Evolutionary conservation across 352 stramenopile genomes (phyloP).

Genomic region (Pseudoperonospora humuli): DNA sequence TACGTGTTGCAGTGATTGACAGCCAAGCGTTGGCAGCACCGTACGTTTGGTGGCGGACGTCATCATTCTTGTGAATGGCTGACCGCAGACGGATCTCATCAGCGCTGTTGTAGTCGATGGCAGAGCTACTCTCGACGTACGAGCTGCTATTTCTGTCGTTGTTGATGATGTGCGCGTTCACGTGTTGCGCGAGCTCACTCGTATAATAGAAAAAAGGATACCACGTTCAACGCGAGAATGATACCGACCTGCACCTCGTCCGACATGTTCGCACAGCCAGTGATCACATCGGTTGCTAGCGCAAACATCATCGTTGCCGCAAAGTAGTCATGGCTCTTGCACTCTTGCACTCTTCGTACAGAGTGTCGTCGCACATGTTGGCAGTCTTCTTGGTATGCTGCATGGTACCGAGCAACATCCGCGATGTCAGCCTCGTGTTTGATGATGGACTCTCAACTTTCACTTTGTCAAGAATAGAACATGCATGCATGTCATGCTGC

Average conservation of each 20-base stretch:
- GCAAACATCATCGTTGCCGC: constrained; percentile 70
- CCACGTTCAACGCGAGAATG: constrained; percentile 44
- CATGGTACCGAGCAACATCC: constrained; percentile 67
- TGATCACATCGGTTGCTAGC: constrained; percentile 49
- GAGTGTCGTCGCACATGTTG: constrained; percentile 67
- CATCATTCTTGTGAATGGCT: constrained; percentile 39
- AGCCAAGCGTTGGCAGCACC: constrained; percentile 27
- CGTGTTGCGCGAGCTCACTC: too few relatives aligned
- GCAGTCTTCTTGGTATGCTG: constrained; percentile 78
- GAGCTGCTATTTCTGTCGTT: constrained; percentile 21
- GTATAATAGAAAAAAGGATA: constrained; percentile 78
- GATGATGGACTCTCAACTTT: too few relatives aligned
- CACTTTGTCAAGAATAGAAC: too few relatives aligned
- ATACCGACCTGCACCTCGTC: constrained; percentile 44
- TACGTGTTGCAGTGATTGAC: constrained; percentile 47
- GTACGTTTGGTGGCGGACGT: constrained; percentile 31
- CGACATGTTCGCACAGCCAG: constrained; percentile 46
- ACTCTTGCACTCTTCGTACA: constrained; percentile 88
- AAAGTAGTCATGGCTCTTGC: constrained; percentile 83
- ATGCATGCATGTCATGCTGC: too few relatives aligned
- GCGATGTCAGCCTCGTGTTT: constrained; percentile 66
- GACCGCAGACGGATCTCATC: constrained; percentile 53
- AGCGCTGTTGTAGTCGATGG: constrained; percentile 29
- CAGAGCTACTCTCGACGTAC: constrained; percentile 30
- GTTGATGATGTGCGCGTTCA: too few relatives aligned